These are phyloP conservation scores for Leccinellum albellum DNA, from an alignment of 768 basidiomycete species.

Conservation along the genomic window DNA sequence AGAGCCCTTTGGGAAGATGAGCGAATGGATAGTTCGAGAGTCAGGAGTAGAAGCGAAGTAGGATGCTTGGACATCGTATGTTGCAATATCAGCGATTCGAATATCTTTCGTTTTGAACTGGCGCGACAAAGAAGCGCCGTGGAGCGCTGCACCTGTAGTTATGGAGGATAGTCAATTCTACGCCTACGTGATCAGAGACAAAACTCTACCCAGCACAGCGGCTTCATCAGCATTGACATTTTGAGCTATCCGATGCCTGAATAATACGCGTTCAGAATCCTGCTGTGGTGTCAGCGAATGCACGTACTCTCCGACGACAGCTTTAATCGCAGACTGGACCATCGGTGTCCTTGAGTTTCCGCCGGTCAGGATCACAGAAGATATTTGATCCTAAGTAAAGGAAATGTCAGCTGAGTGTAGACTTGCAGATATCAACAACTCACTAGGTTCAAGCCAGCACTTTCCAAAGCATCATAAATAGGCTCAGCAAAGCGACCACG, in stretches of 20 bases:
- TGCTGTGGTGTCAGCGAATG: neutral
- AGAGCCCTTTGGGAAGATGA: conserved; percentile 74
- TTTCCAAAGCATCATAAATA: conserved; percentile 65
- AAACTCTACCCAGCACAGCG: conserved; percentile 68
- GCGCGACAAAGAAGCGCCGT: conserved; percentile 82
- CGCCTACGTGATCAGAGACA: neutral
- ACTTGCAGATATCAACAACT: conserved; percentile 14
- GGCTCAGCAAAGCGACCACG: conserved; percentile 62
- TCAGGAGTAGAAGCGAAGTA: conserved; percentile 61
- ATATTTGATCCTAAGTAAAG: conserved; percentile 63
- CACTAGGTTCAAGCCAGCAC: conserved; percentile 66
- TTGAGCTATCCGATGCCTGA: conserved; percentile 77
- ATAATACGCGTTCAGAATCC: neutral
- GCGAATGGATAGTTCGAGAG: conserved; percentile 65
- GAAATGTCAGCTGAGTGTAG: neutral
- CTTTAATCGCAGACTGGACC: conserved; percentile 79
- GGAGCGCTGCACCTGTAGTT: conserved; percentile 69
- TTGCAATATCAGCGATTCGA: conserved; percentile 69
- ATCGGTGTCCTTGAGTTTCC: conserved; percentile 89
- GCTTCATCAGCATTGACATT: conserved; percentile 98
- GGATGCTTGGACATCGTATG: conserved; percentile 75
- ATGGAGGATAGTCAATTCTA: conserved; percentile 1
- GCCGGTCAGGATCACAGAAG: conserved; percentile 90
- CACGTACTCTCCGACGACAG: conserved; percentile 73
- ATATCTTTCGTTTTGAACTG: conserved; percentile 96